Conservation (phyloP, 192 early-diverging fungal genomes). For the Umbelopsis sp. region DNA sequence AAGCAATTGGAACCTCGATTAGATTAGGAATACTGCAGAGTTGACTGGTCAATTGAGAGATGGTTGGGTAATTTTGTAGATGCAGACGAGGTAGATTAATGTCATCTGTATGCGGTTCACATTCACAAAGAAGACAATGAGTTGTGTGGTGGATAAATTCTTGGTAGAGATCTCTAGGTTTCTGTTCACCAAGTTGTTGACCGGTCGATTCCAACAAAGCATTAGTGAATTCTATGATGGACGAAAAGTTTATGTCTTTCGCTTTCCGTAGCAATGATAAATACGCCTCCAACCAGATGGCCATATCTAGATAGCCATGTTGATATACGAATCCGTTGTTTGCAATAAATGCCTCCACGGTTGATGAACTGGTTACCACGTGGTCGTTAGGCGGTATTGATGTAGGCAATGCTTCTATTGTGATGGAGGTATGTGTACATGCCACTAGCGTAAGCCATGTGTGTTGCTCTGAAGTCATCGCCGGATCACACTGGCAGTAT, state of each 20-base stretch:
- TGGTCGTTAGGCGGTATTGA: neutral
- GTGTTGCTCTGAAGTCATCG: neutral
- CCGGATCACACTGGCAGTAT: neutral
- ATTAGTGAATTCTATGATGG: neutral
- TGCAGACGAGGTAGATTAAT: neutral
- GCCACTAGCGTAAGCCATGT: neutral
- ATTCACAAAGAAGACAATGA: neutral
- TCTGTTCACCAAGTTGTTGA: neutral
- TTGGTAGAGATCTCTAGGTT: neutral
- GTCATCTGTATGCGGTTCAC: too few relatives aligned
- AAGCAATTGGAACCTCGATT: neutral
- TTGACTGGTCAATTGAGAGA: neutral
- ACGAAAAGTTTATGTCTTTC: neutral
- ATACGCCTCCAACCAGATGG: neutral
- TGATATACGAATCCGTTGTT: neutral
- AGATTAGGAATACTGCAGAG: neutral
- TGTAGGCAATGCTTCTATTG: neutral
- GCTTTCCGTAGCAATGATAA: neutral
- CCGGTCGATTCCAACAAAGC: neutral
- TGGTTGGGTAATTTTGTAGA: slow-evolving; percentile 1
- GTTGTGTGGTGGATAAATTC: neutral
- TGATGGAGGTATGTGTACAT: neutral
- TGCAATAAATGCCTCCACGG: neutral
- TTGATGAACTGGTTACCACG: neutral
- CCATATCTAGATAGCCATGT: neutral